Evolutionary conservation across 2,329 filamentous ascomycete species (phyloP).

Genomic region (Cephalotrichum gorgonifer): DNA sequence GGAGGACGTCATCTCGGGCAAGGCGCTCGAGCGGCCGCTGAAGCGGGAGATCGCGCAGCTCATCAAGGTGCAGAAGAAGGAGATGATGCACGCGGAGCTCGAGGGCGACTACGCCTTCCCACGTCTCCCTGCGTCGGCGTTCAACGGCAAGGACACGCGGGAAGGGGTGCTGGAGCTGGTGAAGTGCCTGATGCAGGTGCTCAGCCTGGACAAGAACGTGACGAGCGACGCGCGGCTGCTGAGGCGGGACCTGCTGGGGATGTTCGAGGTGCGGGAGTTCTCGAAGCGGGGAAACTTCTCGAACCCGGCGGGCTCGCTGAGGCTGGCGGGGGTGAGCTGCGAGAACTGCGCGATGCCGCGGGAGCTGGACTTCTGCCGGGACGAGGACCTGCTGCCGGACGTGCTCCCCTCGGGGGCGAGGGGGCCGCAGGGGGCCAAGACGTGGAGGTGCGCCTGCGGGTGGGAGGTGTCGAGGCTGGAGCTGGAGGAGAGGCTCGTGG

Average conservation of each 20-base stretch:
- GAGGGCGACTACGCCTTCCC: conserved; percentile 84
- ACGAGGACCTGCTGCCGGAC: conserved; percentile 65
- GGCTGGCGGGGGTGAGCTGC: conserved; percentile 69
- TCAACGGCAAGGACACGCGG: conserved; percentile 28
- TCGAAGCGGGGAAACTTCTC: conserved; percentile 75
- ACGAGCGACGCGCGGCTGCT: conserved; percentile 78
- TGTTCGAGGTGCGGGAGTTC: conserved; percentile 95
- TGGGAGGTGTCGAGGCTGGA: conserved; percentile 66
- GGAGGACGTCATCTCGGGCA: conserved; percentile 57
- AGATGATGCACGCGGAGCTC: conserved; percentile 81
- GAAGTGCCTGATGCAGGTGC: conserved; percentile 85
- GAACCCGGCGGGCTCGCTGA: conserved; percentile 71
- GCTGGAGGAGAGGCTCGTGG: conserved; percentile 76
- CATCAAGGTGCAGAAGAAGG: conserved; percentile 77
- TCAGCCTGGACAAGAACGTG: conserved; percentile 84
- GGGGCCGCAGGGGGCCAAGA: conserved; percentile 16
- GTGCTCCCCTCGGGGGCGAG: conserved; percentile 8
- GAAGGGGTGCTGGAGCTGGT: conserved; percentile 63
- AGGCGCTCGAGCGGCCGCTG: conserved; percentile 75
- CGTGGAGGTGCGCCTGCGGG: conserved; percentile 76
- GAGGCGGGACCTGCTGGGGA: conserved; percentile 74
- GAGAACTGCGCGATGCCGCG: conserved; percentile 82
- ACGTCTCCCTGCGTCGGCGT: conserved; percentile 61
- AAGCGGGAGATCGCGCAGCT: conserved; percentile 79
- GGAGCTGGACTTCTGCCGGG: conserved; percentile 86